A percentile compares a stretch with the other conserved stretches of the same genome.
phyloP scores from a whole-genome alignment of 768 basidiomycete species.

The Termitomyces sp. region DNA sequence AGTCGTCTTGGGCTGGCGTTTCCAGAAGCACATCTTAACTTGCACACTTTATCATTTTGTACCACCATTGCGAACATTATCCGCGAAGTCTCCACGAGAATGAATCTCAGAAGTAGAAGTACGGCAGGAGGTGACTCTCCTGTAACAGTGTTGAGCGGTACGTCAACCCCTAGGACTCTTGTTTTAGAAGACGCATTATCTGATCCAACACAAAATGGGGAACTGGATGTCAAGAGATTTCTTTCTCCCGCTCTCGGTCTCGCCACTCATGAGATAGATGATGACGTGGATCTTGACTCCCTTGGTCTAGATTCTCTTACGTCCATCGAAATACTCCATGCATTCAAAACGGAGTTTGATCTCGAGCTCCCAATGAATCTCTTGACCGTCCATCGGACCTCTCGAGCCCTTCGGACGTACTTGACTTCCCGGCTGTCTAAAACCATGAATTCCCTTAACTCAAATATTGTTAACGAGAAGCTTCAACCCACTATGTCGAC shows the following conservation, averaged over 20 bases:
- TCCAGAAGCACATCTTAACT: constrained; percentile 23
- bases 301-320: constrained; percentile 64
- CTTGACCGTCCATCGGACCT: constrained; percentile 34
- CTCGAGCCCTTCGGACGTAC: constrained; percentile 31
- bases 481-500: neutral
- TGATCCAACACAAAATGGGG: constrained; percentile 16
- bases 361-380: constrained; percentile 39
- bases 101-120: neutral
- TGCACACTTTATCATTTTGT: constrained; percentile 27
- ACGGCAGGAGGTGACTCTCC: constrained; percentile 3
- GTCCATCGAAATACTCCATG: constrained; percentile 55
- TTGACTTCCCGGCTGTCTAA: constrained; percentile 9
- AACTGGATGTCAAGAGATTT: constrained; percentile 28
- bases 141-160: constrained; percentile 13
- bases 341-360: constrained; percentile 34
- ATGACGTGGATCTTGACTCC: constrained; percentile 39
- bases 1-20: constrained; percentile 30
- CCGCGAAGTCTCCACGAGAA: constrained; percentile 18
- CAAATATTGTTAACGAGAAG: neutral
- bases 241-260: constrained; percentile 46
- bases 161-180: constrained; percentile 33
- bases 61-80: constrained; percentile 32
- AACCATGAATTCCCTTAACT: neutral
- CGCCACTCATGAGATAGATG: constrained; percentile 29
- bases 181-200: constrained; percentile 29